Evolutionary conservation across 2,329 filamentous ascomycete genomes (phyloP).

Genomic region (Colletotrichum sp.): DNA sequence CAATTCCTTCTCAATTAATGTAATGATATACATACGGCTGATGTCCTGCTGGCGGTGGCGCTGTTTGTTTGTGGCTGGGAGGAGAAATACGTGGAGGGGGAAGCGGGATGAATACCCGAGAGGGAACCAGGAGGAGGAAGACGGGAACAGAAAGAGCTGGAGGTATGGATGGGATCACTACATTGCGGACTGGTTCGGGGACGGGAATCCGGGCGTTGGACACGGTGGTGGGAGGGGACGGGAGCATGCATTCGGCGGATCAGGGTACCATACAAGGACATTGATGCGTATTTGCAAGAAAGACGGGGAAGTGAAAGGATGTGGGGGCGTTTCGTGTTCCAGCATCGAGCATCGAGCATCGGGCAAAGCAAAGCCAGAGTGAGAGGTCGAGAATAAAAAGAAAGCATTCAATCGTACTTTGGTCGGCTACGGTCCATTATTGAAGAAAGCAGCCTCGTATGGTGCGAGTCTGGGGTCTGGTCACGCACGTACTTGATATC

Average conservation of each 20-base stretch:
- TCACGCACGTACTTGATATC: neutral
- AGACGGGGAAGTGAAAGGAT: neutral
- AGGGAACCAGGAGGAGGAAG: neutral
- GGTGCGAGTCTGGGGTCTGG: neutral
- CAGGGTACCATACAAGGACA: neutral
- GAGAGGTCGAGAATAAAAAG: neutral
- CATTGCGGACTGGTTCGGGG: neutral
- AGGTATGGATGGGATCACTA: neutral
- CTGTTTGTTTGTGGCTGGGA: constrained; percentile 16
- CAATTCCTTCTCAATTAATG: constrained; percentile 18
- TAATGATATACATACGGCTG: constrained; percentile 20
- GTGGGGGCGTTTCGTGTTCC: neutral
- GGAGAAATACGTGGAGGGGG: neutral
- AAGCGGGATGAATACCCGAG: constrained; percentile 1
- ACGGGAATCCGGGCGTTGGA: neutral
- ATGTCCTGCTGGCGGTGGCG: constrained; percentile 18
- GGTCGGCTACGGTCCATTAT: neutral
- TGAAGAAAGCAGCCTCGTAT: neutral
- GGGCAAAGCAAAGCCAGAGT: neutral
- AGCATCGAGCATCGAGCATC: neutral
- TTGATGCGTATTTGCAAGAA: neutral
- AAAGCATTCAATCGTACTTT: neutral
- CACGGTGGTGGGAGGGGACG: neutral
- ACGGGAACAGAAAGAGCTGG: neutral
- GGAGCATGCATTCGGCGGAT: neutral